Conservation (phyloP, 106 monocot species). For the Dendrobium catenatum region DNA sequence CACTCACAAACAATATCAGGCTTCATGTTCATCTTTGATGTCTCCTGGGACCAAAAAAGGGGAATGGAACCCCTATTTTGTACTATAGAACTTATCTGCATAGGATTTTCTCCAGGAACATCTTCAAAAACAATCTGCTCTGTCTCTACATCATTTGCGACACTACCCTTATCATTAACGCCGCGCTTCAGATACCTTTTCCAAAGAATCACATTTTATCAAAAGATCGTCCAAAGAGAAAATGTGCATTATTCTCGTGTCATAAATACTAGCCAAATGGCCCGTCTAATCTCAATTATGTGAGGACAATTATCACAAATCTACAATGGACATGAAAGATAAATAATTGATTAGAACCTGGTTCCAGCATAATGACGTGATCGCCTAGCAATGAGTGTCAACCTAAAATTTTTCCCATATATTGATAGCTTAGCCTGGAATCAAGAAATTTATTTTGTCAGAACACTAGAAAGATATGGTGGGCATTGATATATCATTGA, state of each 20-base stretch:
- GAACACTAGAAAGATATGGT: not conserved
- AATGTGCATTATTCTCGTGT: not conserved
- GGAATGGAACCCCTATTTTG: slow-evolving; percentile 99
- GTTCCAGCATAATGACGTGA: slow-evolving; percentile 97
- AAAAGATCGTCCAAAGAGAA: not conserved
- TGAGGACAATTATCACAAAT: not conserved
- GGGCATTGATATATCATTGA: not conserved
- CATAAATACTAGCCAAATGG: not conserved
- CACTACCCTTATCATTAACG: slow-evolving; percentile 87
- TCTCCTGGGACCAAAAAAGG: slow-evolving; percentile 95
- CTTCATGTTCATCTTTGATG: slow-evolving; percentile 77
- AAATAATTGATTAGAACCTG: slow-evolving; percentile 36
- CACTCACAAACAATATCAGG: slow-evolving; percentile 94
- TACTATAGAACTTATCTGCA: slow-evolving; percentile 79
- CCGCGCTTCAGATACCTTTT: slow-evolving; percentile 88
- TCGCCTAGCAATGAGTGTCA: slow-evolving; percentile 97
- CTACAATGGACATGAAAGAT: not conserved
- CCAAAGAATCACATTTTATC: not conserved
- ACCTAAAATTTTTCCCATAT: slow-evolving; percentile 56
- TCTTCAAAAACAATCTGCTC: slow-evolving; percentile 91
- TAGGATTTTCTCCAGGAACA: slow-evolving; percentile 36
- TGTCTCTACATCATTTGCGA: slow-evolving; percentile 99
- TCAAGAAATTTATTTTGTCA: not conserved
- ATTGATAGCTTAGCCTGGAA: slow-evolving; percentile 69
- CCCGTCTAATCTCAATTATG: not conserved